Base-by-base conservation (phyloP, 1,284 basidiomycete species). In the Moniliophthora roreri region DNA sequence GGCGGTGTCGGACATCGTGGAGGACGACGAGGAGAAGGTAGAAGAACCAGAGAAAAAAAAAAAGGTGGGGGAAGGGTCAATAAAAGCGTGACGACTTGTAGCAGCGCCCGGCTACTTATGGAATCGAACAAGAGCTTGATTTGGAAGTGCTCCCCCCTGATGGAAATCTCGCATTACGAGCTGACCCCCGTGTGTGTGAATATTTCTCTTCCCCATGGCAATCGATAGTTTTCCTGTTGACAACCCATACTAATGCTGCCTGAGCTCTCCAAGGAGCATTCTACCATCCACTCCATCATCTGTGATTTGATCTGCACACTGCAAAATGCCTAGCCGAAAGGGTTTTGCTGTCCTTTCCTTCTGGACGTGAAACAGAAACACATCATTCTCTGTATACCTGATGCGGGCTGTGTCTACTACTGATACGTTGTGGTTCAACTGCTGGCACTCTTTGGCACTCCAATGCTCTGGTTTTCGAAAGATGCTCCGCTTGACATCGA, bases 1-100 rank as follows among this genome's bases (percentile, higher is more conserved):
- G 16, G 56, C 50, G 36, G 56, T 28, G 21, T 58, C 56, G 28
- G 56, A 53, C 56, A 58, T 58, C 21, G 38, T 49, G 21, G 34
- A 34, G 23, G 38, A 38, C 35, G 32, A 44, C 41, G 35, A 32
- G 35, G 42, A 44, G 39, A n/a, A 38, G 41, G 32, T n/a, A n/a
- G n/a, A n/a, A n/a, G n/a, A n/a, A n/a, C n/a, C n/a, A n/a, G n/a
- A n/a, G n/a, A 44, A n/a, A 48, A 26, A 40, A 34, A 35, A 34
- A 23, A 38, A 39, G 35, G 20, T 36, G 26, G n/a, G 23, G 35
- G 45, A 13, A 32, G 24, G 36, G 48, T 23, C 36, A 51, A 55
- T 51, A 51, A 51, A 28, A 42, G n/a, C 21, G 24, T 28, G 18
- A 34, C 20, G 28, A 46, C 26, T 32, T 28, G 47, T 51, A 51